Base-by-base conservation (phyloP, 2,329 filamentous ascomycete genomes). In the Alternaria burnsii region DNA sequence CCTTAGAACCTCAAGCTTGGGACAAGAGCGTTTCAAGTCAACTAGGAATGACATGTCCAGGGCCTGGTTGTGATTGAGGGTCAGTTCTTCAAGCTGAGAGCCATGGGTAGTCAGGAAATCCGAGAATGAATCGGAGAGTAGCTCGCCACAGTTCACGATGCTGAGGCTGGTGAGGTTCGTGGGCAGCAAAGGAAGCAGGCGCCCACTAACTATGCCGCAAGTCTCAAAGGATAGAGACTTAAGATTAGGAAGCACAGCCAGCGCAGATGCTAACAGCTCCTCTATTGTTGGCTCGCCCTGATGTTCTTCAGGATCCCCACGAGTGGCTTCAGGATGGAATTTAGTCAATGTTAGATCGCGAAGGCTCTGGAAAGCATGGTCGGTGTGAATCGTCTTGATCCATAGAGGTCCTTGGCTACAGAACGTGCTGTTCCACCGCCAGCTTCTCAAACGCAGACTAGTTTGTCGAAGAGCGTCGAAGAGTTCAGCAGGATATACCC, bases 51-150 rank as follows among this genome's bases (percentile, higher is more conserved):
- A 87, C 41, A 97, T 80, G 69, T 89, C 90, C 40, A 97, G 82
- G 3, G 89, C 88, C 62, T 92, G 89, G 70, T 97, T 97, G 78
- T 97, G 91, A 54, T 90, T 87, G 5, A 97, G 81, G 1, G 84
- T 85, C 8, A 98, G 83, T 38, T 86, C 85, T 53, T 85, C 85
- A 22, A 98, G 81, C n/a, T 86, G 80, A 22, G 81, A 78, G 0
- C 93, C 94, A 69, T 92, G 88, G 1, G 85, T 85, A 6, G 82
- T 74, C 41, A 97, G 83, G 71, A 91, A 97, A 0, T 78, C 74
- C 26, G 83, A 80, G 22, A 97, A 79, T 59, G 88, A 85, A 4
- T 88, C 84, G 1, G 92, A 90, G 5, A 84, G 88, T 10, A 97
- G 79, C 62, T 91, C 87, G 79, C 89, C 89, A 72, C 93, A 97